Conservation (phyloP, 148 eudicot species). For the Amaranthus cruentus region DNA sequence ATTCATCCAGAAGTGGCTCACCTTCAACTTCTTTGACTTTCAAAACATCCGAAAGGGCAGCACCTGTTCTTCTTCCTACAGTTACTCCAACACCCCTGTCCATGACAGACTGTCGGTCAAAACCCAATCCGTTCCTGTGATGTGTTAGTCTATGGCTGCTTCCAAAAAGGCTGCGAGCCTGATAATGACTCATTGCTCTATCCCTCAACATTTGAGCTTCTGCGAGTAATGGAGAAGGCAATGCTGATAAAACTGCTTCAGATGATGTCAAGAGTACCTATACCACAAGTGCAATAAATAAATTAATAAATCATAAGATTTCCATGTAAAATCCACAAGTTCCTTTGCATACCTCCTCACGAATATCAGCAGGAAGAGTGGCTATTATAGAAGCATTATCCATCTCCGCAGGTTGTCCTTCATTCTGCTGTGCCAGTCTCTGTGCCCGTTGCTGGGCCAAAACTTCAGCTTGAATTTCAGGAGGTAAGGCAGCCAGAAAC, state of each 20-base stretch:
- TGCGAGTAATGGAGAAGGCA: slow-evolving; percentile 93
- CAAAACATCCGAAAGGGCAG: slow-evolving; percentile 55
- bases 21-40: slow-evolving; percentile 94
- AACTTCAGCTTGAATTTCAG: slow-evolving; percentile 96
- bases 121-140: slow-evolving; percentile 79
- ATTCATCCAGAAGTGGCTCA: slow-evolving; percentile 86
- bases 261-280: slow-evolving; percentile 95
- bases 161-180: slow-evolving; percentile 95
- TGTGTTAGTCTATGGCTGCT: slow-evolving; percentile 59
- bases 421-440: slow-evolving; percentile 88
- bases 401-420: slow-evolving; percentile 98
- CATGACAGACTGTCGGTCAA: slow-evolving; percentile 81
- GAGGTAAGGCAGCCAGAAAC: slow-evolving; percentile 96
- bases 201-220: slow-evolving; percentile 99
- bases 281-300: slow-evolving; percentile 18
- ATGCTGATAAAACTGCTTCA: slow-evolving; percentile 87
- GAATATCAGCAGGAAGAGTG: slow-evolving; percentile 95
- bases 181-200: slow-evolving; percentile 96
- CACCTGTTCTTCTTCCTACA: slow-evolving; percentile 59
- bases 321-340: background rate
- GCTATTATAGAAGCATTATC: slow-evolving; percentile 98
- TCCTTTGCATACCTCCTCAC: slow-evolving; percentile 78
- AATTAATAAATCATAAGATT: background rate
- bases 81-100: slow-evolving; percentile 94
- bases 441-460: slow-evolving; percentile 92